These are phyloP conservation scores for Solanum gandarillasii DNA, from an alignment of 257 asterid species.

Conservation along the genomic window DNA sequence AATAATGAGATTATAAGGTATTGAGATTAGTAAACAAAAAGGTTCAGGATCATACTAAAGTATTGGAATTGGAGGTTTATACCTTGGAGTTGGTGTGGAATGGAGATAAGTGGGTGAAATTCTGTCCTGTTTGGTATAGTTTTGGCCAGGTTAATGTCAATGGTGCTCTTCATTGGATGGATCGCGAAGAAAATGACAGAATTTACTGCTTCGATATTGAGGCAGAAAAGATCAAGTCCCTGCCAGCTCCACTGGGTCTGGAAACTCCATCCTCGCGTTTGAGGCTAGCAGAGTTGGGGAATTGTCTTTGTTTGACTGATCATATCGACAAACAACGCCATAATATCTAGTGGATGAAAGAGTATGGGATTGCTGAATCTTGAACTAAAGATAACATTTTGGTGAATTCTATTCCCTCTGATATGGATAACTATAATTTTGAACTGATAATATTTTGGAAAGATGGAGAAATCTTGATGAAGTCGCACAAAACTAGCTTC, in stretches of 20 bases:
- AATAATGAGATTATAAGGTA: not conserved
- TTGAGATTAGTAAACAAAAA: not conserved
- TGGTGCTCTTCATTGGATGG: not conserved
- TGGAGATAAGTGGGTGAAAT: not conserved
- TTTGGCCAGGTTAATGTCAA: not conserved
- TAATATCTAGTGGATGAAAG: too few species aligned
- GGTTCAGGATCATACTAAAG: not conserved
- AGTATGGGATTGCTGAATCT: too few species aligned
- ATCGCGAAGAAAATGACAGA: not conserved
- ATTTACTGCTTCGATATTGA: not conserved
- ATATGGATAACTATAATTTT: too few species aligned
- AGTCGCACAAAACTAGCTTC: too few species aligned
- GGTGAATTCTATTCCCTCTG: too few species aligned
- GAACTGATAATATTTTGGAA: too few species aligned
- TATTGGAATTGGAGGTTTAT: not conserved
- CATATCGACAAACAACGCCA: not conserved
- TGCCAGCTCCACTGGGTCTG: not conserved
- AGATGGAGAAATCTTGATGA: too few species aligned
- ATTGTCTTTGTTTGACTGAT: not conserved
- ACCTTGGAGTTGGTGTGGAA: not conserved
- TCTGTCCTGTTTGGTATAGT: not conserved
- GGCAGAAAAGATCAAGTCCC: not conserved
- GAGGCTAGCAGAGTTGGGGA: not conserved
- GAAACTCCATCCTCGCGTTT: not conserved
- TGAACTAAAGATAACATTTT: too few species aligned